A percentile compares a stretch with the other conserved stretches of the same genome.
These are phyloP conservation scores for Aspergillus sp. DNA, from an alignment of 2,329 filamentous ascomycete genomes.

Conservation along the genomic window DNA sequence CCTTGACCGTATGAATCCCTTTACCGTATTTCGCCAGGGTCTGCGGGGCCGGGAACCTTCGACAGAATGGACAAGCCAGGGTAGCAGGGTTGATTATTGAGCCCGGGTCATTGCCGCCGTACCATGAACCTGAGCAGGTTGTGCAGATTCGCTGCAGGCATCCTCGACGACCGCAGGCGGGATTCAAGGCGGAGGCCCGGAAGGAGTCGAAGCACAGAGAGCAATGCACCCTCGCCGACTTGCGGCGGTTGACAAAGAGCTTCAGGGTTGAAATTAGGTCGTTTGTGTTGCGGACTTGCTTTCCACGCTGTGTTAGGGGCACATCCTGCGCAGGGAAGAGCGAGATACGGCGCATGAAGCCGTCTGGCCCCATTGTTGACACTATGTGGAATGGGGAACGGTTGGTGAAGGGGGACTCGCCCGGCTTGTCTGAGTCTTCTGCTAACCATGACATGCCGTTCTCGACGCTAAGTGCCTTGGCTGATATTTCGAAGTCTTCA, in stretches of 20 bases:
- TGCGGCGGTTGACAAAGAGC: constrained; percentile 39
- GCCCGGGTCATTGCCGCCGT: constrained; percentile 47
- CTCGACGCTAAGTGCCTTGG: constrained; percentile 38
- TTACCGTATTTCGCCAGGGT: constrained; percentile 38
- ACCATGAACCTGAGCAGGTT: constrained; percentile 46
- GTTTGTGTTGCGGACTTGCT: constrained; percentile 44
- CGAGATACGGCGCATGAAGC: constrained; percentile 39
- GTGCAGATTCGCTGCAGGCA: constrained; percentile 48
- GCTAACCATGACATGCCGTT: constrained; percentile 49
- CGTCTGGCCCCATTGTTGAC: constrained; percentile 30
- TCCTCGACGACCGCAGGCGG: constrained; percentile 48
- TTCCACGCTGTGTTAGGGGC: constrained; percentile 37
- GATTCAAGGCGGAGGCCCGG: constrained; percentile 38
- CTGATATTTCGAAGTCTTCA: constrained; percentile 38
- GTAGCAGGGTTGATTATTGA: constrained; percentile 50
- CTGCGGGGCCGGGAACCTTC: constrained; percentile 42
- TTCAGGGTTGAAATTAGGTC: constrained; percentile 35
- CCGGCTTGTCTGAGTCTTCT: constrained; percentile 38
- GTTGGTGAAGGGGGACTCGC: constrained; percentile 39
- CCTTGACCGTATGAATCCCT: constrained; percentile 38
- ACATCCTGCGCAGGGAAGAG: constrained; percentile 30
- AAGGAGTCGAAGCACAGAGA: constrained; percentile 48
- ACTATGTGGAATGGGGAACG: constrained; percentile 44
- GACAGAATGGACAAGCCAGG: constrained; percentile 53
- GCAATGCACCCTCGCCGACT: constrained; percentile 42